A percentile compares a stretch with the other conserved stretches of the same genome.
phyloP scores from a whole-genome alignment of 1,284 basidiomycete species.

The Coniferiporia sulphurascens region DNA sequence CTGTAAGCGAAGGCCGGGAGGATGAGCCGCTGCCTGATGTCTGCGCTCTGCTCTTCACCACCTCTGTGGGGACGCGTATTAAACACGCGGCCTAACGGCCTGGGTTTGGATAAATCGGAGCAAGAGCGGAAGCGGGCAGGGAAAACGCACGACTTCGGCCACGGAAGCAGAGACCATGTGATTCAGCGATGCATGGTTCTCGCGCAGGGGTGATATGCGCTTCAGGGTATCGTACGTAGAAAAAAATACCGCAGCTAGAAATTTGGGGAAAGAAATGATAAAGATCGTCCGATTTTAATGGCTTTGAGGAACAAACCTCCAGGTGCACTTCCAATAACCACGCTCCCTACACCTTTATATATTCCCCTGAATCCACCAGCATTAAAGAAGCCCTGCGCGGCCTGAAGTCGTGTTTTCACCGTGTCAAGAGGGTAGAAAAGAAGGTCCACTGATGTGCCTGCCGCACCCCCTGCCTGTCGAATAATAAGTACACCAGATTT shows the following conservation, averaged over 20 bases:
- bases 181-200: slow-evolving; percentile 59
- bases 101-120: slow-evolving; percentile 28
- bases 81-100: slow-evolving; percentile 76
- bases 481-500: neutral
- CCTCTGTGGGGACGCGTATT: slow-evolving; percentile 91
- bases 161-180: slow-evolving; percentile 81
- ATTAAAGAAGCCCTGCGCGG: slow-evolving; percentile 77
- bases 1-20: slow-evolving; percentile 41
- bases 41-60: slow-evolving; percentile 85
- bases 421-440: slow-evolving; percentile 98
- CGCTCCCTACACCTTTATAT: slow-evolving; percentile 93
- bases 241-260: slow-evolving; percentile 89
- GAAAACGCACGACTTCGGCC: slow-evolving; percentile 71
- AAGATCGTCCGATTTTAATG: neutral
- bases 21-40: slow-evolving; percentile 62
- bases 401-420: slow-evolving; percentile 92
- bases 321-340: slow-evolving; percentile 92
- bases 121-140: slow-evolving; percentile 24
- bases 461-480: slow-evolving; percentile 75
- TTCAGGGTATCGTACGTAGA: slow-evolving; percentile 93
- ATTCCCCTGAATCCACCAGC: slow-evolving; percentile 91
- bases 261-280: neutral
- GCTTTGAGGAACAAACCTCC: slow-evolving; percentile 59
- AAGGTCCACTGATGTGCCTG: slow-evolving; percentile 89
- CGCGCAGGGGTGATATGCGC: slow-evolving; percentile 54